Base-by-base conservation (phyloP, 2,329 filamentous ascomycete genomes). In the Cladosporium velox region DNA sequence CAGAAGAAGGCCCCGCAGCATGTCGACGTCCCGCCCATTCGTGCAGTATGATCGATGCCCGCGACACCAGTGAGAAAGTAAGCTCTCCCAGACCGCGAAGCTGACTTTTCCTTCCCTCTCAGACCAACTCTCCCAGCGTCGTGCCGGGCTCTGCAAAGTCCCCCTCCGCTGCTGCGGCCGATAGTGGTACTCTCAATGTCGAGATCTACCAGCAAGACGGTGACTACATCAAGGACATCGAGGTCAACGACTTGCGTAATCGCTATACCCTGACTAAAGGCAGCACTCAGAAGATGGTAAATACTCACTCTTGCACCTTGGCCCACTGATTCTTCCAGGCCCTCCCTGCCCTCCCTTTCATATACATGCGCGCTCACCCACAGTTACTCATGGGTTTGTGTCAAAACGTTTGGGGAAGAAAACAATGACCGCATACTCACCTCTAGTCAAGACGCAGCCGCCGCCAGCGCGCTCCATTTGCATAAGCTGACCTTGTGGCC, bases 231-330 rank as follows among this genome's bases (percentile, higher is more conserved):
- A 95, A 96, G 80, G 95, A 99, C 77, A 97, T 99, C 76, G 95
- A 98, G 83, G 92, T 99, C 83, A 99, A 99, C 80, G 94, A 98
- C 80, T 82, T 98, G 76, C 90, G 94, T 70, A 99, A 98, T 79
- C 91, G 94, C 74, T 99, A 99, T 80, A 90, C 93, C 79, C 86
- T 99, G 82, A 99, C 94, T 70, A 98, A 97, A 84, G 93, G 93
- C 76, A 91, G 92, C 74, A 97, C 93, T 71, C 95, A 98, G 85
- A 96, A 97, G 88, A 97, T 95, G 94, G 95, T 99, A 97, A 96
- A 90, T 93, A 90, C 81, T 81, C 86, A 73, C 75, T 87, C 86
- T 85, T 72, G 68, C 68, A 67, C 67, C 64, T 41, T 69, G 66
- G 79, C 81, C 82, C 86, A 85, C 88, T 90, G 87, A 90, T 90